phyloP scores from a whole-genome alignment of 177 flowering plant species.

The Vitis hybrid region DNA sequence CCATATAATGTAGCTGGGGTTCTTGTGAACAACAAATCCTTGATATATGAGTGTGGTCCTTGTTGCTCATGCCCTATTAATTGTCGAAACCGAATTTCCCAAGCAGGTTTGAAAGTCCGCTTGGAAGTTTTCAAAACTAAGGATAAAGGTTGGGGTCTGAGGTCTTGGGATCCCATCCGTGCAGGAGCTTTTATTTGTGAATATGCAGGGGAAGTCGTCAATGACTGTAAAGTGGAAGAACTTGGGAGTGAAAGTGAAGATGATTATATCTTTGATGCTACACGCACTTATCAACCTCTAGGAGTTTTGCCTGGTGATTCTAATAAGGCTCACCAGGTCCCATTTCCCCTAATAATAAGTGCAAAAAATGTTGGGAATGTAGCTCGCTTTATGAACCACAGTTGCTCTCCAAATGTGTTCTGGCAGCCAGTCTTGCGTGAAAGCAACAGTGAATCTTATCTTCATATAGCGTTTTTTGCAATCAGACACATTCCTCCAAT shows the following conservation, averaged over 20 bases:
- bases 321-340: constrained; percentile 19
- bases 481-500: constrained; percentile 58
- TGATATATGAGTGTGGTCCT: constrained; percentile 62
- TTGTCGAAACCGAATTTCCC: constrained; percentile 64
- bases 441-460: constrained; percentile 20
- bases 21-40: constrained; percentile 34
- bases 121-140: constrained; percentile 74
- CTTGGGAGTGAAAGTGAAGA: constrained; percentile 34
- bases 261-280: constrained; percentile 48
- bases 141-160: constrained; percentile 77
- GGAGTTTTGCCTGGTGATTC: constrained; percentile 20
- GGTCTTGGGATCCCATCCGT: constrained; percentile 88
- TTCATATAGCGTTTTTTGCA: constrained; percentile 52
- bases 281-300: constrained; percentile 20
- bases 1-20: constrained; percentile 51
- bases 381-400: constrained; percentile 66
- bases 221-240: constrained; percentile 14
- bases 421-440: constrained; percentile 54
- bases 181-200: constrained; percentile 70
- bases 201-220: constrained; percentile 62
- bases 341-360: constrained; percentile 34
- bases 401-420: constrained; percentile 56
- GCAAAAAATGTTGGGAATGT: constrained; percentile 54
- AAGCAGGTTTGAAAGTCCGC: constrained; percentile 51
- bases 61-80: constrained; percentile 53